phyloP scores from a whole-genome alignment of 2,329 filamentous ascomycete genomes.

The Fusarium sp. region DNA sequence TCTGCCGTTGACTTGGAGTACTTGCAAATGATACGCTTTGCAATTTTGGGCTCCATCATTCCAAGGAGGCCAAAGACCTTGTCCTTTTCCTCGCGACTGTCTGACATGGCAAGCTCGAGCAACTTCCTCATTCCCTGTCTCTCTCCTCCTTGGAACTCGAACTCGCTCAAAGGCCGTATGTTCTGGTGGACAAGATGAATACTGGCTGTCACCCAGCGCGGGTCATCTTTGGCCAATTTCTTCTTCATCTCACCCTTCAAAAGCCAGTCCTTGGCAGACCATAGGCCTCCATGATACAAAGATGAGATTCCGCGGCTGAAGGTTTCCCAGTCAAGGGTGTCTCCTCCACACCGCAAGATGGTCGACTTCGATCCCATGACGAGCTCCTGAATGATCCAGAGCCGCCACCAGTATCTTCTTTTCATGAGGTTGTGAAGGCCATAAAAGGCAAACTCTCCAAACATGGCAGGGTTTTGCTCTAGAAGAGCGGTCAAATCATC shows the following conservation, averaged over 20 bases:
- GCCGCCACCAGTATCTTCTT: constrained; percentile 16
- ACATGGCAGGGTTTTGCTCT: constrained; percentile 3
- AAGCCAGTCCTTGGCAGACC: constrained; percentile 19
- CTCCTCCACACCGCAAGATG: constrained; percentile 10
- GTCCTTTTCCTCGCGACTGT: constrained; percentile 19
- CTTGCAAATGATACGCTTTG: constrained; percentile 7
- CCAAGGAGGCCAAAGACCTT: constrained; percentile 24
- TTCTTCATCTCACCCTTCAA: constrained; percentile 6
- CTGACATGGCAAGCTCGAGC: constrained; percentile 19
- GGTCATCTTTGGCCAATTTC: neutral
- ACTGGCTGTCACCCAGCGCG: constrained; percentile 12
- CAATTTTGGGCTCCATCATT: constrained; percentile 25
- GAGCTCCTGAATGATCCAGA: constrained; percentile 27
- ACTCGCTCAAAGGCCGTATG: constrained; percentile 14
- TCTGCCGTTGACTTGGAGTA: constrained; percentile 17
- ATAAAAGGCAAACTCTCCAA: constrained; percentile 16
- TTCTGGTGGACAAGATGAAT: constrained; percentile 21
- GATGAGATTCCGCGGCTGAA: constrained; percentile 13
- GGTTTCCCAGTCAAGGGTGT: constrained; percentile 16
- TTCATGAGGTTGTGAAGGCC: constrained; percentile 19
- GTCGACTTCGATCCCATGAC: constrained; percentile 22
- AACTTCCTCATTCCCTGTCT: constrained; percentile 14
- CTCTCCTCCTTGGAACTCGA: constrained; percentile 9
- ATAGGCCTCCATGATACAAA: constrained; percentile 19
- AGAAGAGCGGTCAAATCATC: neutral